Percentiles rank a stretch among this genome's conserved stretches.
These are phyloP conservation scores for Psilocybe subaeruginosa DNA, from an alignment of 768 basidiomycete species.

Conservation along the genomic window DNA sequence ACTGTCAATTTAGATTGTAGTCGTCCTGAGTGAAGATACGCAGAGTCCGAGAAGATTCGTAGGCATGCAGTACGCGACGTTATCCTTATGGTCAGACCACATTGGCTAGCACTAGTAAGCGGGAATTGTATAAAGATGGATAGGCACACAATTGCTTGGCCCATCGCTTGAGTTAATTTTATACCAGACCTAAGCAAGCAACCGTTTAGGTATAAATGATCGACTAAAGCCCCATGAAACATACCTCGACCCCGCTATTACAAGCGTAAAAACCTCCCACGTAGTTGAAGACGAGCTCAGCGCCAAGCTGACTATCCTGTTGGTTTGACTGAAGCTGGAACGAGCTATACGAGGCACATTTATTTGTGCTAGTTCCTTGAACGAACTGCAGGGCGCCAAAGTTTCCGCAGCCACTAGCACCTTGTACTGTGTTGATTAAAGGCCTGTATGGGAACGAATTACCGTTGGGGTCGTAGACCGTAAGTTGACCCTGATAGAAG, in stretches of 20 bases:
- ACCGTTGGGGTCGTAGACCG: conserved; percentile 19
- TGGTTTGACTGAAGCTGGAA: conserved; percentile 31
- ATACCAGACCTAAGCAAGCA: conserved; percentile 25
- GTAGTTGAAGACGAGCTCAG: conserved; percentile 28
- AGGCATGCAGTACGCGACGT: too few relatives aligned
- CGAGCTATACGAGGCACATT: conserved; percentile 29
- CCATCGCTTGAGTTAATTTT: conserved; percentile 19
- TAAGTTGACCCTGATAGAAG: conserved; percentile 32
- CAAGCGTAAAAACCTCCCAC: conserved; percentile 35
- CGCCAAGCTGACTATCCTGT: conserved; percentile 34
- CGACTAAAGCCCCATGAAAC: background rate
- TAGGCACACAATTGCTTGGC: conserved; percentile 20
- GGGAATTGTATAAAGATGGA: conserved; percentile 25
- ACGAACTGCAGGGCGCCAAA: conserved; percentile 31
- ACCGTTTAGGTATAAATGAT: background rate
- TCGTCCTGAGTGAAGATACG: too few relatives aligned
- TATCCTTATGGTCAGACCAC: too few relatives aligned
- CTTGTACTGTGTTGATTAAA: conserved; percentile 25
- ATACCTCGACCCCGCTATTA: conserved; percentile 27
- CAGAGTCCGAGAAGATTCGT: too few relatives aligned
- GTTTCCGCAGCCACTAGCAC: conserved; percentile 25
- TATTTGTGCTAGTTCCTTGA: conserved; percentile 30
- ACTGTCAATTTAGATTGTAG: too few relatives aligned
- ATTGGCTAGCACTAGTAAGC: conserved; percentile 7
- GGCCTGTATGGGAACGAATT: conserved; percentile 18